These are phyloP conservation scores for Cytospora chrysosperma DNA, from an alignment of 2,329 filamentous ascomycete genomes.

Conservation along the genomic window DNA sequence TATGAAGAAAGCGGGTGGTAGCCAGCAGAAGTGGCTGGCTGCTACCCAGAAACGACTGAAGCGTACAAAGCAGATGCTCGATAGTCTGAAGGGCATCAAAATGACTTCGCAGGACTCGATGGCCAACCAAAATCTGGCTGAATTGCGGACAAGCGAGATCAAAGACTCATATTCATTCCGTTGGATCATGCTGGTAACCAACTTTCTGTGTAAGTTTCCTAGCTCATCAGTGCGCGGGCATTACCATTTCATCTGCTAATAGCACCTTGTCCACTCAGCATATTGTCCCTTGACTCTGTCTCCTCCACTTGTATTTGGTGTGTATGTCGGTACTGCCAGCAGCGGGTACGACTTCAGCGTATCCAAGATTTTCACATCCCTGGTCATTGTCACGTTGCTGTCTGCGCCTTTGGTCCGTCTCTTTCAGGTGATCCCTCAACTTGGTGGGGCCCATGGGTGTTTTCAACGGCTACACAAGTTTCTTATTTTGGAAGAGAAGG, in stretches of 20 bases:
- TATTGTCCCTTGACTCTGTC: conserved; percentile 24
- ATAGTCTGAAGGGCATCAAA: conserved; percentile 27
- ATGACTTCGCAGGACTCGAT: conserved; percentile 20
- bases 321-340: conserved; percentile 23
- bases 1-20: no score
- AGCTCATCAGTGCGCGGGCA: background rate
- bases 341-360: conserved; percentile 8
- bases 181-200: conserved; percentile 1
- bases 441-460: background rate
- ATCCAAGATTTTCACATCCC: background rate
- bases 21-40: no score
- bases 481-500: background rate
- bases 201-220: background rate
- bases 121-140: background rate
- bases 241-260: background rate
- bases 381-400: background rate
- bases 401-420: background rate
- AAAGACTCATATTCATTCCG: conserved; percentile 2
- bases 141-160: background rate
- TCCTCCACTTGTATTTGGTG: conserved; percentile 25
- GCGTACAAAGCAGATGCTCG: conserved; percentile 27
- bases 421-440: background rate
- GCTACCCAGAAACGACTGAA: background rate
- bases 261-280: conserved; percentile 12
- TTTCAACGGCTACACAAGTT: background rate